These are phyloP conservation scores for Pistacia integerrima DNA, from an alignment of 345 rosid genomes.

Conservation along the genomic window DNA sequence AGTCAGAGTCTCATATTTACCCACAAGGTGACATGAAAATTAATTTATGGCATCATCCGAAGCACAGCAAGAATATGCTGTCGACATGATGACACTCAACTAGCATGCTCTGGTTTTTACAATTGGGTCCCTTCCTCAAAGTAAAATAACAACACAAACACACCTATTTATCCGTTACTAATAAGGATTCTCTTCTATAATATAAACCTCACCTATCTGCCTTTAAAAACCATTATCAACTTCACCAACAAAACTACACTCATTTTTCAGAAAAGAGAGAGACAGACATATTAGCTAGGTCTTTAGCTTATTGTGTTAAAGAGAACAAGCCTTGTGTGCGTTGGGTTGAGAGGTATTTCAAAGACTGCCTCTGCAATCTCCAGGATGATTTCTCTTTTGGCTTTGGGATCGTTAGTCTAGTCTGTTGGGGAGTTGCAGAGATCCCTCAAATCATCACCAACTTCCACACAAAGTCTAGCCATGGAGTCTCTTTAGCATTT, in stretches of 20 bases:
- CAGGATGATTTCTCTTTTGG: constrained; percentile 73
- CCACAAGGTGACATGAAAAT: not conserved
- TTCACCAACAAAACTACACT: not conserved
- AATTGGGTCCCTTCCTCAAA: not conserved
- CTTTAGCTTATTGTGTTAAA: constrained; percentile 49
- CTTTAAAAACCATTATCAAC: not conserved
- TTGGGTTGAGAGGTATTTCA: constrained; percentile 79
- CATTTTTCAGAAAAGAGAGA: constrained; percentile 3
- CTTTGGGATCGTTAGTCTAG: constrained; percentile 65
- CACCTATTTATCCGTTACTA: not conserved
- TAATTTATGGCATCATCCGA: not conserved
- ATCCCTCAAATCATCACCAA: constrained; percentile 94
- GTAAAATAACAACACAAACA: not conserved
- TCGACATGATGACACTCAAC: not conserved
- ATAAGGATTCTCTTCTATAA: not conserved
- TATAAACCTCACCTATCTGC: no score
- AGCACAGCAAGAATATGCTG: not conserved
- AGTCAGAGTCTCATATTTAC: not conserved
- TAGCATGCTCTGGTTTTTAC: not conserved
- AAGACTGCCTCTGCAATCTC: constrained; percentile 80
- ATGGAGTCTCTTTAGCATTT: constrained; percentile 87
- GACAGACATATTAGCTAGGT: constrained; percentile 37
- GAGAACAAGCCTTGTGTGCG: constrained; percentile 65
- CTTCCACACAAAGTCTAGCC: constrained; percentile 87
- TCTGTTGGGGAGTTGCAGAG: constrained; percentile 93